Evolutionary conservation across 176 grass and related monocot species (phyloP), one percentile per base, ranked within the genome.

Genomic region (Areca catechu): DNA sequence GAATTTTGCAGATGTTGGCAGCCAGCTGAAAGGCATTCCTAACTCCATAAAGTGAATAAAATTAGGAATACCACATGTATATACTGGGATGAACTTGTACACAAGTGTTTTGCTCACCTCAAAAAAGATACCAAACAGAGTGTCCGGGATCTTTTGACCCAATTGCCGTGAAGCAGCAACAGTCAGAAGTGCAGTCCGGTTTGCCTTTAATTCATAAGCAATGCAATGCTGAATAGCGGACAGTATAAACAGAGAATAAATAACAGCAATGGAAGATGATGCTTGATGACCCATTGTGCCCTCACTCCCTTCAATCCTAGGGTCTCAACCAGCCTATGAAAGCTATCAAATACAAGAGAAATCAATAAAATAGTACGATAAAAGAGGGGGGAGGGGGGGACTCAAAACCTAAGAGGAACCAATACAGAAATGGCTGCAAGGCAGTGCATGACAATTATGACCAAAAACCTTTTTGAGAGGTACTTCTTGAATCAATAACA

Each of bases 81-180:
- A 43, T 43, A 12, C 34, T 43, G 34, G 34, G 14, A 3, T 59
- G 12, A 64, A 37, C 49, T 19, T 51, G 7, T 21, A 9, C 43
- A 20, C 7, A 57, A 51, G 54, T 66, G n/a, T 62, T 24, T 50
- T 17, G 23, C 57, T 76, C 62, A 89, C 90, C 90, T 95, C 90
- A 66, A 95, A 95, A 70, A 95, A 95, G 22, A 86, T 53, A 4
- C 90, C 90, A 61, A 95, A 86, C 7, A 95, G 37, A 49, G 54
- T 82, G 20, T 95, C 82, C 18, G 90, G 79, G 50, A 95, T 86
- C 58, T 78, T 83, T 20, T 21, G 53, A 51, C 75, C 79, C 54
- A 63, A 67, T 51, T 81, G 64, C 19, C 54, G 49, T 1, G 82
- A 86, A 25, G 86, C 75, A 67, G 86, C 49, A 28, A 95, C 73